Evolutionary conservation across 2,329 filamentous ascomycete species (phyloP), one percentile per base, ranked within the genome.

Genomic region (Achaetomium macrosporum): DNA sequence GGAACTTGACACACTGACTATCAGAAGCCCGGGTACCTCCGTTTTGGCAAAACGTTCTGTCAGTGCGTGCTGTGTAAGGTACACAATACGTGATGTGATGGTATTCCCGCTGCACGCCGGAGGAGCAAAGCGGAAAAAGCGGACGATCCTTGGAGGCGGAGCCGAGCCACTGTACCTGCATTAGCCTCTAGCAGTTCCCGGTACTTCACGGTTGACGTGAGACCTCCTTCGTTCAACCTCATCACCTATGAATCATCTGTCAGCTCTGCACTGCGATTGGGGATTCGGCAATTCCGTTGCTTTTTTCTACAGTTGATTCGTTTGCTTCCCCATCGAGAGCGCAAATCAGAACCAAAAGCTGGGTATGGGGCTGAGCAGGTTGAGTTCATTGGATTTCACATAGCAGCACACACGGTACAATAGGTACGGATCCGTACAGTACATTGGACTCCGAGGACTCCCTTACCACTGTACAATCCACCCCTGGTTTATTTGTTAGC

Each of bases 101-200:
- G n/a, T 12, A 13, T 25, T 30, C 20, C n/a, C n/a, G n/a, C n/a
- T 36, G 31, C n/a, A 16, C 15, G 12, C 6, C 16, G 10, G 7
- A 31, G 16, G 10, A 3, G 11, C 5, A 7, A 13, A 12, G 5
- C 29, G n/a, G 16, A 11, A 17, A 16, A 10, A 16, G 13, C 29
- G 5, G 42, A 44, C 50, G 49, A 56, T 54, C 41, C 51, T 54
- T 54, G 50, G 54, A 55, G 51, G 48, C 51, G 41, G 50, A 53
- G 48, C 43, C 44, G 47, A 42, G 45, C 25, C 25, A 44, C 42
- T 35, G 57, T 59, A 55, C 58, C 59, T 61, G 59, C 59, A 60
- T 61, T 61, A 60, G 57, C 52, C 17, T 36, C 30, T 36, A 36
- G 43, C 42, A 36, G 25, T 25, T 25, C 25, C 25, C 25, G 25